Percentiles rank a stretch among this genome's conserved stretches.
These are phyloP conservation scores for Dipteronia sinensis DNA, from an alignment of 345 rosid species.

Conservation along the genomic window DNA sequence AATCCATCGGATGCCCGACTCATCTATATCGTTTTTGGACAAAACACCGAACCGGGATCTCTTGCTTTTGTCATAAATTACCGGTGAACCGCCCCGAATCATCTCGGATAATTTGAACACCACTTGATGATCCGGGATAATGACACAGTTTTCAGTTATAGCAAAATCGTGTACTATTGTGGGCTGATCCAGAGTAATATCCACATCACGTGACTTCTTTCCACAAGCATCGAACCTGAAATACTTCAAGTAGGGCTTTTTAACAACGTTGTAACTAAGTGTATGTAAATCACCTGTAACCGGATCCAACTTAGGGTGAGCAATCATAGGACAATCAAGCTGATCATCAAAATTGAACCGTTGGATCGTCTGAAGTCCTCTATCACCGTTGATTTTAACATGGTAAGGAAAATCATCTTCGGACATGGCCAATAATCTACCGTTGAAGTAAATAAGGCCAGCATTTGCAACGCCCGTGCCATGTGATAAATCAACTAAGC, in stretches of 20 bases:
- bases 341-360: slow-evolving; percentile 58
- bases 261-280: slow-evolving; percentile 58
- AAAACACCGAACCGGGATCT: slow-evolving; percentile 56
- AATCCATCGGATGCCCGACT: slow-evolving; percentile 53
- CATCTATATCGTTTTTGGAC: slow-evolving; percentile 39
- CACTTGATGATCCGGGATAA: slow-evolving; percentile 77
- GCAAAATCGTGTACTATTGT: slow-evolving; percentile 83
- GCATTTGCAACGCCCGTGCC: slow-evolving; percentile 83
- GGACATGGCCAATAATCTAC: slow-evolving; percentile 72
- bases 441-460: slow-evolving; percentile 62
- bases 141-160: slow-evolving; percentile 49
- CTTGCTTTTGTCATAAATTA: slow-evolving; percentile 48
- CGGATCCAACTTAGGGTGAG: slow-evolving; percentile 81
- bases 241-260: slow-evolving; percentile 63
- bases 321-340: slow-evolving; percentile 61
- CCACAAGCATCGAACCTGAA: slow-evolving; percentile 50
- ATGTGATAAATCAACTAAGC: slow-evolving; percentile 53
- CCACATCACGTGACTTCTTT: slow-evolving; percentile 51
- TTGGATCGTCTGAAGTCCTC: slow-evolving; percentile 60
- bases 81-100: slow-evolving; percentile 81
- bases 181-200: slow-evolving; percentile 45
- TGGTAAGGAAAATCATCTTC: slow-evolving; percentile 84
- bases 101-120: slow-evolving; percentile 70
- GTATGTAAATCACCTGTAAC: slow-evolving; percentile 57
- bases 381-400: slow-evolving; percentile 44